A percentile compares a stretch with the other conserved stretches of the same genome.
phyloP scores from a whole-genome alignment of 2,329 filamentous ascomycete genomes.

The Beauveria sp. region DNA sequence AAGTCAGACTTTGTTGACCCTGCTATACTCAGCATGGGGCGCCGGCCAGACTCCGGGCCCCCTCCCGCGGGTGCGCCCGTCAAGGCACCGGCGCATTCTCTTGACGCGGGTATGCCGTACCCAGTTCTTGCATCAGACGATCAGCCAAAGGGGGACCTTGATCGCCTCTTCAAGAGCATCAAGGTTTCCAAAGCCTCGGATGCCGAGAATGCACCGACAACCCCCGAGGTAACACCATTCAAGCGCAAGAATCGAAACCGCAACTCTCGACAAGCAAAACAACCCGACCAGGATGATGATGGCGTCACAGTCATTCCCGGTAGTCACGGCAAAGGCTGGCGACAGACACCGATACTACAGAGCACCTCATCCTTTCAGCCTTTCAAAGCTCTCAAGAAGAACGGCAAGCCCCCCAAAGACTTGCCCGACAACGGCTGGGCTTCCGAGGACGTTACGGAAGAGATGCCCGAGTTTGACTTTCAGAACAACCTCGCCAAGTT shows the following conservation, averaged over 20 bases:
- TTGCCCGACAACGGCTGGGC: constrained; percentile 74
- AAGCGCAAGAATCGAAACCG: constrained; percentile 26
- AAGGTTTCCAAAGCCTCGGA: constrained; percentile 16
- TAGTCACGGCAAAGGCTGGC: constrained; percentile 46
- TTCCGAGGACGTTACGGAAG: constrained; percentile 92
- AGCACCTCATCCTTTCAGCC: constrained; percentile 56
- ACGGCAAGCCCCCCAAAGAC: constrained; percentile 35
- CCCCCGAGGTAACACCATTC: constrained; percentile 19
- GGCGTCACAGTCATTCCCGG: constrained; percentile 19
- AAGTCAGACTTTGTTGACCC: constrained; percentile 65
- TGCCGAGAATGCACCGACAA: constrained; percentile 15
- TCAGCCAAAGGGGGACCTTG: background rate
- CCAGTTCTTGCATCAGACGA: background rate
- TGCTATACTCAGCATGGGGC: constrained; percentile 66
- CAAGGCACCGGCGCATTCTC: constrained; percentile 22
- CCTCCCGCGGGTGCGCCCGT: constrained; percentile 18
- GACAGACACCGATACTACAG: constrained; percentile 52
- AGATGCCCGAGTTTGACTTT: constrained; percentile 92
- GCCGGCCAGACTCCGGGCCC: constrained; percentile 27
- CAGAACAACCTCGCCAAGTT: constrained; percentile 85
- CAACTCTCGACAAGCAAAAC: constrained; percentile 26
- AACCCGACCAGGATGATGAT: constrained; percentile 17
- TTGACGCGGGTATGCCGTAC: constrained; percentile 15
- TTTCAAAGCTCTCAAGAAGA: constrained; percentile 53
- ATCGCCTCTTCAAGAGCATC: constrained; percentile 16